A percentile compares a stretch with the other conserved stretches of the same genome.
Evolutionary conservation across 78 protist species (phyloP).

Genomic region (Neovahlkampfia damariscottae): DNA sequence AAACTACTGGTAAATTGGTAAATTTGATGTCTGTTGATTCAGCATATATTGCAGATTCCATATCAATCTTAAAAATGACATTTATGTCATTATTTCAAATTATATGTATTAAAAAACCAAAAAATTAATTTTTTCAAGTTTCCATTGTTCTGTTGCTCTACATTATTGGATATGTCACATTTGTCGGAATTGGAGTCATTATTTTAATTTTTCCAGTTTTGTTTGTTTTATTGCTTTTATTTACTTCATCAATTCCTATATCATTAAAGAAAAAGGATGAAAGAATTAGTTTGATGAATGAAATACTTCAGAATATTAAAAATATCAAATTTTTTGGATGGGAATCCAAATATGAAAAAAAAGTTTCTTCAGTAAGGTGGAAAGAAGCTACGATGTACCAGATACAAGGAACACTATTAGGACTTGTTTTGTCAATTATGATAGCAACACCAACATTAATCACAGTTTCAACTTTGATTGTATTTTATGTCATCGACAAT

Average conservation of each 20-base stretch:
- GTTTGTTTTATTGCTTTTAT: not conserved
- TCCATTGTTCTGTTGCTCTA: conserved; percentile 24
- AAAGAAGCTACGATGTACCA: conserved; percentile 22
- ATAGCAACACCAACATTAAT: conserved; percentile 52
- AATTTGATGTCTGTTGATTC: conserved; percentile 70
- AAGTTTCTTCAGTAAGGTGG: not conserved
- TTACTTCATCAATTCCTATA: not conserved
- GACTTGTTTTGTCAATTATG: conserved; percentile 32
- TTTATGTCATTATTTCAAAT: conserved; percentile 44
- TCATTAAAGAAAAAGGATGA: not conserved
- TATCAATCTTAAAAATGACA: conserved; percentile 37
- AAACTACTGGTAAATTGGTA: conserved; percentile 50
- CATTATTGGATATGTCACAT: conserved; percentile 28
- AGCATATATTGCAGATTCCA: conserved; percentile 37
- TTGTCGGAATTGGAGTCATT: conserved; percentile 51
- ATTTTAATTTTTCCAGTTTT: conserved; percentile 40
- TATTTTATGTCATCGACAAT: conserved; percentile 25
- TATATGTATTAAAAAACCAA: too few relatives aligned
- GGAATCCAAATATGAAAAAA: conserved; percentile 11
- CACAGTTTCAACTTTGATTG: conserved; percentile 36
- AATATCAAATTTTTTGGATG: conserved; percentile 35
- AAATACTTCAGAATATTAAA: conserved; percentile 37
- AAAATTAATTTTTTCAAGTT: too few relatives aligned
- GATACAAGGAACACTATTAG: conserved; percentile 13
- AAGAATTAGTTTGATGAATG: conserved; percentile 24